phyloP scores from a whole-genome alignment of 2,329 filamentous ascomycete genomes.

The Hypoxylon sp. region DNA sequence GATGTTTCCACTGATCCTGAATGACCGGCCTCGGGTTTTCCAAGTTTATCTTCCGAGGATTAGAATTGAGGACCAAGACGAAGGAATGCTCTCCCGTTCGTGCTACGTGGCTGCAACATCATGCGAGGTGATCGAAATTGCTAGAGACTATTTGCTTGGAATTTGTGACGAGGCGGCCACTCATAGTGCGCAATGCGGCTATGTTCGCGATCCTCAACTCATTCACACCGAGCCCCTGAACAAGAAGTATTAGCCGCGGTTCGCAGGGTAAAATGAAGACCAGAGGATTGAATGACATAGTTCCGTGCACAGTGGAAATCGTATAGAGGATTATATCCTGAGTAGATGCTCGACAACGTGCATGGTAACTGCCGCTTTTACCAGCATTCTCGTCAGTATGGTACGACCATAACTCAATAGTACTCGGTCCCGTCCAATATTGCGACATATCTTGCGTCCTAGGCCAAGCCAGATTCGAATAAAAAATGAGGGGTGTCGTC shows the following conservation, averaged over 20 bases:
- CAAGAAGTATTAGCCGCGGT: slow-evolving; percentile 33
- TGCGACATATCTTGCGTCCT: slow-evolving; percentile 38
- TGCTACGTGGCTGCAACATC: slow-evolving; percentile 37
- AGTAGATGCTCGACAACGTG: slow-evolving; percentile 16
- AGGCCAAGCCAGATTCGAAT: slow-evolving; percentile 30
- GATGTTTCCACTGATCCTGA: slow-evolving; percentile 1
- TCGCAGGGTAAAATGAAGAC: slow-evolving; percentile 16
- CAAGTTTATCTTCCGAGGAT: background rate
- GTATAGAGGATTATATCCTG: slow-evolving; percentile 19
- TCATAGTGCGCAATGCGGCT: slow-evolving; percentile 15
- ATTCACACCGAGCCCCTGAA: slow-evolving; percentile 15
- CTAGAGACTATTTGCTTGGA: slow-evolving; percentile 4
- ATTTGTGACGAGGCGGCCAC: background rate
- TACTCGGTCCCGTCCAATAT: slow-evolving; percentile 38
- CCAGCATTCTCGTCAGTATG: slow-evolving; percentile 21
- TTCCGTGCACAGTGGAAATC: background rate
- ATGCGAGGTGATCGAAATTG: slow-evolving; percentile 18
- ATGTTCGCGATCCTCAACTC: slow-evolving; percentile 11
- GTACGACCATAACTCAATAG: slow-evolving; percentile 30
- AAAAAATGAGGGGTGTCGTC: slow-evolving; percentile 39
- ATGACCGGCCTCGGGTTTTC: background rate
- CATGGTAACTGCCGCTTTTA: slow-evolving; percentile 24
- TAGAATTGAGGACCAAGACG: background rate
- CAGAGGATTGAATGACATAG: slow-evolving; percentile 11
- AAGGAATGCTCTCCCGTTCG: slow-evolving; percentile 6